Evolutionary conservation across 2,329 filamentous ascomycete genomes (phyloP).

Genomic region (Ascochyta koolunga): DNA sequence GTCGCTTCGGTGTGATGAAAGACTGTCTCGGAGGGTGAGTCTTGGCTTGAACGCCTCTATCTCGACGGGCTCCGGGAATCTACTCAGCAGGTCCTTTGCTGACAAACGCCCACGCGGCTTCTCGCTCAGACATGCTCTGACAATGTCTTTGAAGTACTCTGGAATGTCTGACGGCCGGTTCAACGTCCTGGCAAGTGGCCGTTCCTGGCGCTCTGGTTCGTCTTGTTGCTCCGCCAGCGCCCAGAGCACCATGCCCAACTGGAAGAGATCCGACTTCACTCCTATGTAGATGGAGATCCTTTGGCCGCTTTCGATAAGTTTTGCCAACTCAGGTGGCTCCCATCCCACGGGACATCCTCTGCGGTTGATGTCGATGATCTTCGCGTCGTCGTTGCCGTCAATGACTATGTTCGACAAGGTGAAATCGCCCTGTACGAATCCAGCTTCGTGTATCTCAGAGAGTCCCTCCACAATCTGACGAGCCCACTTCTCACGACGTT

Average conservation of each 20-base stretch:
- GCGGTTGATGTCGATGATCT: constrained; percentile 98
- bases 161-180: constrained; percentile 63
- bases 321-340: constrained; percentile 91
- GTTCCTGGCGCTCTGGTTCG: constrained; percentile 80
- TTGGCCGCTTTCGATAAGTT: constrained; percentile 85
- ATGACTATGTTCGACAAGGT: constrained; percentile 97
- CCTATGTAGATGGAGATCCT: constrained; percentile 97
- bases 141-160: constrained; percentile 76
- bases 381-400: constrained; percentile 80
- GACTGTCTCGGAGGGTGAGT: constrained; percentile 37
- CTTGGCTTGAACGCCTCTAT: constrained; percentile 22
- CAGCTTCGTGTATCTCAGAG: constrained; percentile 90
- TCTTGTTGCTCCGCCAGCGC: constrained; percentile 85
- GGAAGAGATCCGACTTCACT: constrained; percentile 94
- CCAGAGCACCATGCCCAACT: constrained; percentile 97
- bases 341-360: constrained; percentile 96
- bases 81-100: constrained; percentile 70
- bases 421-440: constrained; percentile 97
- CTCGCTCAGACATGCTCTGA: constrained; percentile 76
- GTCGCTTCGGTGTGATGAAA: constrained; percentile 51
- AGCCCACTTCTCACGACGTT: constrained; percentile 82
- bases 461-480: constrained; percentile 88
- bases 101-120: constrained; percentile 74
- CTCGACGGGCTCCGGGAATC: constrained; percentile 37
- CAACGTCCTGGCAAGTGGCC: constrained; percentile 61